These are phyloP conservation scores for Penicillium paradoxum DNA, from an alignment of 495 filamentous ascomycete genomes.

Conservation along the genomic window DNA sequence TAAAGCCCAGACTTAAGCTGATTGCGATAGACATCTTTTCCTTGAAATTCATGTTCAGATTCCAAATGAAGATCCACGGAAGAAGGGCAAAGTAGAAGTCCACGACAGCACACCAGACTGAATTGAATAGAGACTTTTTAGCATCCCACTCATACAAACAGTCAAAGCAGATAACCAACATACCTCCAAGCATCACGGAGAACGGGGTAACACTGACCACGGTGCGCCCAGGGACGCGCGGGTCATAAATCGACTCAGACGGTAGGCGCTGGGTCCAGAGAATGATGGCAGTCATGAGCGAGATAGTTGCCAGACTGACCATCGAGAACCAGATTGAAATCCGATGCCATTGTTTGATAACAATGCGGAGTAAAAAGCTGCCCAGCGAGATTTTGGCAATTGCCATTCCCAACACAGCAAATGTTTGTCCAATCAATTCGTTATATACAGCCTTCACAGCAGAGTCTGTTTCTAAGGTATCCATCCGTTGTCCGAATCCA, in stretches of 20 bases:
- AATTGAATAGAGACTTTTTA: not conserved
- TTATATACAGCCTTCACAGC: conserved; percentile 17
- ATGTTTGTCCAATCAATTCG: conserved; percentile 21
- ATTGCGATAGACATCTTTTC: conserved; percentile 23
- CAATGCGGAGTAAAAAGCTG: conserved; percentile 20
- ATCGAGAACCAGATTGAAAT: conserved; percentile 19
- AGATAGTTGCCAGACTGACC: conserved; percentile 13
- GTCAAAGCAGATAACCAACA: not conserved
- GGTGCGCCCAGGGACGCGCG: conserved; percentile 11
- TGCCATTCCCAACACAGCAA: conserved; percentile 20
- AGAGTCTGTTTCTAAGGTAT: conserved; percentile 5
- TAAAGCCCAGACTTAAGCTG: conserved; percentile 20
- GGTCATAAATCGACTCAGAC: conserved; percentile 15
- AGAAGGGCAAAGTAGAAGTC: conserved; percentile 23
- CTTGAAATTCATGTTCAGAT: conserved; percentile 21
- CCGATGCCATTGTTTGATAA: conserved; percentile 20
- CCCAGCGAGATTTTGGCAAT: conserved; percentile 22
- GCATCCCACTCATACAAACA: not conserved
- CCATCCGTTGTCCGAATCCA: conserved; percentile 18
- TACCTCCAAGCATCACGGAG: conserved; percentile 16
- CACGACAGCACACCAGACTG: conserved; percentile 21
- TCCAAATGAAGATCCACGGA: conserved; percentile 24
- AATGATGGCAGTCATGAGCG: conserved; percentile 12
- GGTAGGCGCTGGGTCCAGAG: conserved; percentile 17
- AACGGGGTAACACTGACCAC: conserved; percentile 13